Evolutionary conservation across 441 rosid species (phyloP), one percentile per base, ranked within the genome.

Genomic region (Pelargonium citronellum): DNA sequence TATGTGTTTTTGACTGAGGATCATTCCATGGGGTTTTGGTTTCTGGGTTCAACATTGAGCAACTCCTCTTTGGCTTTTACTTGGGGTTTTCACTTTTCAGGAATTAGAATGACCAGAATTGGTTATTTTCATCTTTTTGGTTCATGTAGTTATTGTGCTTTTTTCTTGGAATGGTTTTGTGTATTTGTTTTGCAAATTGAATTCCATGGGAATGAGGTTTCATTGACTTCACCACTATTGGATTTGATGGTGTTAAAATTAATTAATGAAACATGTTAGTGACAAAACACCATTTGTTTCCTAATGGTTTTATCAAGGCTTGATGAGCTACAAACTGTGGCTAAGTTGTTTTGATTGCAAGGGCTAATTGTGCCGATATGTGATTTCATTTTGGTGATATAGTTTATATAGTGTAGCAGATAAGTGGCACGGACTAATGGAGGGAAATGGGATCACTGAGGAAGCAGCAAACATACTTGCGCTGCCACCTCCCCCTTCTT

Each of bases 401-500:
- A 71, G 73, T 71, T 1, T 13, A 37, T 65, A 64, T 19, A 17
- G 62, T 11, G 47, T 10, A 67, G 19, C 1, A 13, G 27, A 70
- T 67, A 69, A 68, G 77, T 67, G 43, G 41, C 27, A 44, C 43
- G 0, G 47, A 72, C 65, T 16, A 72, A 84, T 82, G 88, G 83
- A 75, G 70, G 79, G 37, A 51, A 73, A 71, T 13, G 88, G 79
- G 66, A 78, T 74, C 19, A 61, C 65, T 66, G 83, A 34, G 39
- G 39, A 79, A 77, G 67, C 67, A 11, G 71, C 69, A 70, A 63
- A 27, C 61, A 74, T 63, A 15, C 27, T 69, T 61, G 76, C 60
- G 30, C 76, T 76, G 62, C 83, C 89, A 68, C 73, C 84, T 66
- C 73, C 82, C 8, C 71, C 75, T 1, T 69, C 79, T 22, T 71